These are phyloP conservation scores for Yarrowia sp. DNA, from an alignment of 805 yeast species.

Conservation along the genomic window DNA sequence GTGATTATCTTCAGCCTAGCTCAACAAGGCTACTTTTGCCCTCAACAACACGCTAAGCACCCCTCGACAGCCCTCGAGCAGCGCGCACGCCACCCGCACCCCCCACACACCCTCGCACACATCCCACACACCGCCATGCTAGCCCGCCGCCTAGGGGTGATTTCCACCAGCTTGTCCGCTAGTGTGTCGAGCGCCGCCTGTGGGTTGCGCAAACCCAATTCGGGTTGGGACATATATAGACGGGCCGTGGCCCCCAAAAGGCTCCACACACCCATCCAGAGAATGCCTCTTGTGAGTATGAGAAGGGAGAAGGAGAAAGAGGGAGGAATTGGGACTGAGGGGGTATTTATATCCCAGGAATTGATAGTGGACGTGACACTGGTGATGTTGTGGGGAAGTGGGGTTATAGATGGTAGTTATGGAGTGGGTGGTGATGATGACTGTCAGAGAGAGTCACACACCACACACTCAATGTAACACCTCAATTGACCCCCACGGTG, in stretches of 20 bases:
- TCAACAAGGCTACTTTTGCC: neutral
- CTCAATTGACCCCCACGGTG: too few species aligned
- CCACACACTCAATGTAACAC: too few species aligned
- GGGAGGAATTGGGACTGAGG: neutral
- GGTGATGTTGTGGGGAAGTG: neutral
- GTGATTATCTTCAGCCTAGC: neutral
- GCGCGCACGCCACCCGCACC: neutral
- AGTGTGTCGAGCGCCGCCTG: slow-evolving; percentile 17
- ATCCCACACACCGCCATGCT: neutral
- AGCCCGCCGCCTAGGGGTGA: slow-evolving; percentile 15
- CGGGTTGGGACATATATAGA: slow-evolving; percentile 23
- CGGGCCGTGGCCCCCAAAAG: slow-evolving; percentile 4
- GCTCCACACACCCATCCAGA: slow-evolving; percentile 14
- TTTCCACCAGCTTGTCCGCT: neutral
- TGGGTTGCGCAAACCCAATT: slow-evolving; percentile 26
- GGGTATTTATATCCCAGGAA: neutral
- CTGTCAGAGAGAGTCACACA: too few species aligned
- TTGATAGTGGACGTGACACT: neutral
- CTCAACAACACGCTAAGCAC: neutral
- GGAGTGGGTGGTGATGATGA: too few species aligned
- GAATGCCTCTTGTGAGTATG: slow-evolving; percentile 25
- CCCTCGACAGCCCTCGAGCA: neutral
- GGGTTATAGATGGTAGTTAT: neutral
- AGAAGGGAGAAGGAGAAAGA: neutral
- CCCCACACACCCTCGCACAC: neutral